Conservation (phyloP, 2,329 filamentous ascomycete genomes). For the Didymellaceae sp. region DNA sequence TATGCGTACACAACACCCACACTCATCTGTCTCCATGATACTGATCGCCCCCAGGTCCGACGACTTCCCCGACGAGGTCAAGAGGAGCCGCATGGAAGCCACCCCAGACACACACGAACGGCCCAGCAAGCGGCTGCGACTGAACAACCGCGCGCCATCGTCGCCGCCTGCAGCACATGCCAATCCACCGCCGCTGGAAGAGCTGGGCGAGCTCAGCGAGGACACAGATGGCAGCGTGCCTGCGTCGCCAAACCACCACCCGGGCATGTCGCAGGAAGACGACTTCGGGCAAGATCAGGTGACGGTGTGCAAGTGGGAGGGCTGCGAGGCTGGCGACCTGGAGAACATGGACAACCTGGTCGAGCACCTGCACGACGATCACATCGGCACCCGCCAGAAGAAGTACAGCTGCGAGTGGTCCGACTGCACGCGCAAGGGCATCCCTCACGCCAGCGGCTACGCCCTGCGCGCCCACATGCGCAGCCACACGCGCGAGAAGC, state of each 20-base stretch:
- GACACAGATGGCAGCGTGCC: conserved; percentile 84
- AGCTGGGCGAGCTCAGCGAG: conserved; percentile 75
- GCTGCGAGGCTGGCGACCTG: conserved; percentile 56
- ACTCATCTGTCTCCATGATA: too few species aligned
- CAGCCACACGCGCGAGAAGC: conserved; percentile 97
- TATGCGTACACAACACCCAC: conserved; percentile 50
- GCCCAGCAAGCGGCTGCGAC: conserved; percentile 48
- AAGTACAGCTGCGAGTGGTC: conserved; percentile 99
- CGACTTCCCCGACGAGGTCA: conserved; percentile 65
- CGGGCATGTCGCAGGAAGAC: conserved; percentile 51
- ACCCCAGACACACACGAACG: conserved; percentile 50
- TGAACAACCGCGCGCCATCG: conserved; percentile 47
- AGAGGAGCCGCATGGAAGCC: conserved; percentile 54
- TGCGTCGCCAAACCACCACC: conserved; percentile 56
- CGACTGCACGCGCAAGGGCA: conserved; percentile 85
- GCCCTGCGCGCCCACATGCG: conserved; percentile 96
- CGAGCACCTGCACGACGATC: conserved; percentile 75
- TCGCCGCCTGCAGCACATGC: conserved; percentile 32
- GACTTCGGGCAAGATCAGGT: conserved; percentile 53
- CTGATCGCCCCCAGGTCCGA: conserved; percentile 53
- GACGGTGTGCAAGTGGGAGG: conserved; percentile 59
- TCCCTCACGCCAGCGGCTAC: conserved; percentile 93
- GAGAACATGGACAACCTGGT: conserved; percentile 61
- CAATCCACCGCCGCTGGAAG: conserved; percentile 28
- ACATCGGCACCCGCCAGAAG: conserved; percentile 91